Base-by-base conservation (phyloP, 2,329 filamentous ascomycete genomes). In the Phaeomoniella chlamydospora region DNA sequence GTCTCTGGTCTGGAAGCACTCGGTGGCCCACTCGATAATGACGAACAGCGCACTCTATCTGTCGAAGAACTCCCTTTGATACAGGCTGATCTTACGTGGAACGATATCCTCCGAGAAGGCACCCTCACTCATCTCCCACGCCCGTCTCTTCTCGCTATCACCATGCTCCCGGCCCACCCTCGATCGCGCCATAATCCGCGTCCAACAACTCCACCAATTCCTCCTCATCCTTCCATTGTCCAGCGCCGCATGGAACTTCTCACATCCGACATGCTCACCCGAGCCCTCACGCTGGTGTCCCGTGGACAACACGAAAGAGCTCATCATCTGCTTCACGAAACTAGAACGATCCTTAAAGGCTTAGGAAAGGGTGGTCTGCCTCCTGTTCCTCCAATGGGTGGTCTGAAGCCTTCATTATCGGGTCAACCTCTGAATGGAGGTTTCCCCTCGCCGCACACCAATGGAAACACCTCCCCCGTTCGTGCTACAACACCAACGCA, bases 211-310 rank as follows among this genome's bases (percentile, higher is more conserved):
- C 84, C 87, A 11, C 83, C 86, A 1, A 98, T 98, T 42, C 90
- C 90, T 11, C 88, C 90, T 32, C 90, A 96, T 53, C 87, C 90
- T 3, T 84, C 80, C 42, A 86, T 98, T 40, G 88, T 98, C 4
- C 90, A 98, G 60, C 75, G 90, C 29, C 80, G 90, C 32, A 98
- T 98, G 90, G 90, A 98, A 58, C 68, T 98, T 18, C 71, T 98
- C 36, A 96, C 90, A 2, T 96, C 88, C 2, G 90, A 98, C 55
- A 98, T 98, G 90, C 72, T 98, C 43, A 93, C 85, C 5, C 72
- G 90, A 39, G 87, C 90, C 11, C 64, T 98, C 41, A 94, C 86
- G 0, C 71, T 98, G 14, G 87, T 96, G 14, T 84, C 84, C 41
- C 76, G 86, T 26, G 85, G 84, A 19, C 88, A 96, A 58, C 84